Base-by-base conservation (phyloP, 768 basidiomycete genomes). In the Auricularia cornea region DNA sequence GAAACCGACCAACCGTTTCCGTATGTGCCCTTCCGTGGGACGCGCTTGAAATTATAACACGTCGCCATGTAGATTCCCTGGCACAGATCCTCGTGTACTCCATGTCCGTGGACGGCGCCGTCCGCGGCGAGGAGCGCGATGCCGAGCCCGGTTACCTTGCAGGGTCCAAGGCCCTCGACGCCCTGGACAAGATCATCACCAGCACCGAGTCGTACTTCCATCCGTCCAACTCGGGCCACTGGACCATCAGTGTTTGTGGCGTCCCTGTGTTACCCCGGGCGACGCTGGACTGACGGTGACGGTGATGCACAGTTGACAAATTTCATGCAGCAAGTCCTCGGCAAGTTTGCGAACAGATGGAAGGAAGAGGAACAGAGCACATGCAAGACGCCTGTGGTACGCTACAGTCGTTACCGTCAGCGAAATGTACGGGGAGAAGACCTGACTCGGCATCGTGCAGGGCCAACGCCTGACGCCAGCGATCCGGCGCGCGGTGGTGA, bases 121-220 rank as follows among this genome's bases (percentile, higher is more conserved):
- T 80, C 70, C 88, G 81, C 59, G 75, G 72, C 40, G 76, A 76
- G 60, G 77, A 70, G 62, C 76, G 70, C 64, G 62, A 79, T 79
- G 65, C 74, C 64, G n/a, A 63, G 18, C 66, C 65, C 31, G 86
- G 84, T 26, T 91, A 81, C 71, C 75, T 92, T 31, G 94, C 85
- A 0, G 96, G 96, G 18, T 94, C 90, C 2, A 89, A 83, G 70
- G 91, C 94, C 23, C 79, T 98, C 64, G 92, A 96, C 68, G 87
- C 92, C 16, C 78, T 98, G 30, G 90, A 92, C 68, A 87, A 87
- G 67, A 76, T 98, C 48, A 84, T 98, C 65, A 95, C 92, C 16
- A 94, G 92, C 68, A 92, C 90, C 5, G 96, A 98, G 71, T 86
- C 89, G 0, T 96, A 90, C 79, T 98, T 98, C 76, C 96, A 98